phyloP scores from a whole-genome alignment of 805 yeast genomes.

The Lipomyces kockii region DNA sequence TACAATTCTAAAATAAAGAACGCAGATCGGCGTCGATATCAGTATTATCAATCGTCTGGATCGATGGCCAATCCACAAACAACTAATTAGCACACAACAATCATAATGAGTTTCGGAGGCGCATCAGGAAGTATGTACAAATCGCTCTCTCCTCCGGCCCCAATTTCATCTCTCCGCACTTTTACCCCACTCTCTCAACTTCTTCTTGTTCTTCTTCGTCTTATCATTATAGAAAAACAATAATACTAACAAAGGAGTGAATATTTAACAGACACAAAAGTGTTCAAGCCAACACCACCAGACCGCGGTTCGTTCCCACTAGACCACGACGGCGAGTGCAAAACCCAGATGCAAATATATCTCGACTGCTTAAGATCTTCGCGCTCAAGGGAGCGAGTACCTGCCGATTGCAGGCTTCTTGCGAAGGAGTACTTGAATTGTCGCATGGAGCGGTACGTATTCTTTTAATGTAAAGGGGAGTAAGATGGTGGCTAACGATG shows the following conservation, averaged over 20 bases:
- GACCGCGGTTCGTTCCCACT: slow-evolving; percentile 95
- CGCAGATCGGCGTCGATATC: not conserved
- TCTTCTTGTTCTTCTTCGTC: too few relatives aligned
- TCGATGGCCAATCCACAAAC: not conserved
- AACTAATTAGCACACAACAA: not conserved
- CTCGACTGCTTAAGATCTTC: slow-evolving; percentile 78
- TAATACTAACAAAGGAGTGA: not conserved
- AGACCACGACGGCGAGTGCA: slow-evolving; percentile 87
- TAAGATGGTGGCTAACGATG: too few relatives aligned
- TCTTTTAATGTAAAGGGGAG: not conserved
- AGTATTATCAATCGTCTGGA: not conserved
- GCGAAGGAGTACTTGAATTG: slow-evolving; percentile 85
- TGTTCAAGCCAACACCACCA: slow-evolving; percentile 77
- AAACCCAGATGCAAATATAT: slow-evolving; percentile 72
- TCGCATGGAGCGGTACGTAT: slow-evolving; percentile 73
- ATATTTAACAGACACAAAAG: slow-evolving; percentile 7
- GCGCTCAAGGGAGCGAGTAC: slow-evolving; percentile 71
- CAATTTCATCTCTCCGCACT: too few relatives aligned
- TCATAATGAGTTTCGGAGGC: slow-evolving; percentile 31
- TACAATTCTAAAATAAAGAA: too few relatives aligned
- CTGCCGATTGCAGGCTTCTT: slow-evolving; percentile 78
- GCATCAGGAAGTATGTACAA: slow-evolving; percentile 27
- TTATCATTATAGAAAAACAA: not conserved
- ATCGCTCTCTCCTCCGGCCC: too few relatives aligned
- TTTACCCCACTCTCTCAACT: too few relatives aligned